Evolutionary conservation across 345 rosid species (phyloP).

Genomic region (Pistacia atlantica): DNA sequence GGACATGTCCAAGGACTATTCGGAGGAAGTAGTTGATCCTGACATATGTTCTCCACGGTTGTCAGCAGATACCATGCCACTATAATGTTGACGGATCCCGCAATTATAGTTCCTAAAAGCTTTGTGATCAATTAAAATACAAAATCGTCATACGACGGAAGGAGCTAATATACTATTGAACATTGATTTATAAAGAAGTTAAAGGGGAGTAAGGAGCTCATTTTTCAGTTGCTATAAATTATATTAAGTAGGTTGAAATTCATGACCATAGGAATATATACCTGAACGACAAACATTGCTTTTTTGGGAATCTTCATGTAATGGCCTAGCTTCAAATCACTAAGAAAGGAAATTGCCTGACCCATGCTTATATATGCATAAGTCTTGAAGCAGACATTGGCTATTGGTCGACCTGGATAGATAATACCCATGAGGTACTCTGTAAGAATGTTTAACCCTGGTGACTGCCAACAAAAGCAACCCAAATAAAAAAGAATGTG

Average conservation of each 20-base stretch:
- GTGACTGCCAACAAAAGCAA: conserved; percentile 30
- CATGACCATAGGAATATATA: background rate
- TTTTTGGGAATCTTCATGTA: conserved; percentile 65
- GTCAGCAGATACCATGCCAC: conserved; percentile 56
- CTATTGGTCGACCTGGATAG: conserved; percentile 62
- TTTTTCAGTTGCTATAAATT: no score
- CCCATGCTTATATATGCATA: conserved; percentile 61
- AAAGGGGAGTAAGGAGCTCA: no score
- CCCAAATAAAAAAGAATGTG: background rate
- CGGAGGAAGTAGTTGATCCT: conserved; percentile 50
- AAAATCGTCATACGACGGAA: background rate
- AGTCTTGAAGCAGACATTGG: conserved; percentile 59
- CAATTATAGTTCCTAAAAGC: conserved; percentile 51
- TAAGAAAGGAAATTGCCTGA: conserved; percentile 56
- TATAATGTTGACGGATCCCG: conserved; percentile 49
- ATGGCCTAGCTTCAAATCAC: conserved; percentile 62
- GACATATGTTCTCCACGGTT: conserved; percentile 52
- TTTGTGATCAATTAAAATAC: background rate
- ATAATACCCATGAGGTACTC: conserved; percentile 62
- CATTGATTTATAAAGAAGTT: no score
- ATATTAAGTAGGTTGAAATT: no score
- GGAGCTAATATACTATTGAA: background rate
- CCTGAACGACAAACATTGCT: conserved; percentile 59
- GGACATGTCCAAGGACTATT: conserved; percentile 71
- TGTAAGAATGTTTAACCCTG: conserved; percentile 58